Evolutionary conservation across 176 grass and related monocot genomes (phyloP).

Genomic region (Coix lacrymajobi): DNA sequence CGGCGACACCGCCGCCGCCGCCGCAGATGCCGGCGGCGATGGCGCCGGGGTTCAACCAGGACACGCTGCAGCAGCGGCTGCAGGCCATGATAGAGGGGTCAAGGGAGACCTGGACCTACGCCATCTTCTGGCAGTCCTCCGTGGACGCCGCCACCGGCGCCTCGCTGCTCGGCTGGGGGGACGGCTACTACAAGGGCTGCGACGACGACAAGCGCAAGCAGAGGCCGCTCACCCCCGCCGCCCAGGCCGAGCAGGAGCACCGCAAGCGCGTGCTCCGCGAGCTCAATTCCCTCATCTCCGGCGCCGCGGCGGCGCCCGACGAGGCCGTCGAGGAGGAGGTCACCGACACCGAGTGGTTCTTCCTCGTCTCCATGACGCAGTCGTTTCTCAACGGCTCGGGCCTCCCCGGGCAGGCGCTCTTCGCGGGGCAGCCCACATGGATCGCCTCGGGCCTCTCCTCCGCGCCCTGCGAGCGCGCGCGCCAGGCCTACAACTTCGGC

Average conservation of each 20-base stretch:
- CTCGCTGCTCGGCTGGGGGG: slow-evolving; percentile 79
- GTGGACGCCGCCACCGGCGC: slow-evolving; percentile 44
- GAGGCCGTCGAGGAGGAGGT: slow-evolving; percentile 85
- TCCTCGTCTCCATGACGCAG: slow-evolving; percentile 98
- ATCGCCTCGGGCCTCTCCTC: slow-evolving; percentile 36
- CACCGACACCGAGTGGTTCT: slow-evolving; percentile 98
- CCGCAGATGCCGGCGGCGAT: neutral
- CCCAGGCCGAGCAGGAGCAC: slow-evolving; percentile 75
- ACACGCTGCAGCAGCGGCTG: slow-evolving; percentile 82
- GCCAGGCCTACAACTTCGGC: slow-evolving; percentile 64
- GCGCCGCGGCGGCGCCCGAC: slow-evolving; percentile 30
- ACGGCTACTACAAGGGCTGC: slow-evolving; percentile 88
- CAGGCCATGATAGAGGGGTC: slow-evolving; percentile 77
- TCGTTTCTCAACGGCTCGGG: slow-evolving; percentile 54
- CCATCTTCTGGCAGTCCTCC: slow-evolving; percentile 90
- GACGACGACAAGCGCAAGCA: slow-evolving; percentile 84
- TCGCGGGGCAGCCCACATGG: slow-evolving; percentile 47
- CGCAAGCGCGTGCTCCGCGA: slow-evolving; percentile 79
- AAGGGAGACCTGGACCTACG: slow-evolving; percentile 78
- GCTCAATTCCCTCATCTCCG: slow-evolving; percentile 84
- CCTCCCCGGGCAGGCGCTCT: slow-evolving; percentile 59
- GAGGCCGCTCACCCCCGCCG: slow-evolving; percentile 1
- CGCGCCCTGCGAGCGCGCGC: slow-evolving; percentile 65
- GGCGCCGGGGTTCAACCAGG: slow-evolving; percentile 53
- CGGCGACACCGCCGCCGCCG: neutral